phyloP scores from a whole-genome alignment of 352 stramenopile species.

The Pythium apleroticum region DNA sequence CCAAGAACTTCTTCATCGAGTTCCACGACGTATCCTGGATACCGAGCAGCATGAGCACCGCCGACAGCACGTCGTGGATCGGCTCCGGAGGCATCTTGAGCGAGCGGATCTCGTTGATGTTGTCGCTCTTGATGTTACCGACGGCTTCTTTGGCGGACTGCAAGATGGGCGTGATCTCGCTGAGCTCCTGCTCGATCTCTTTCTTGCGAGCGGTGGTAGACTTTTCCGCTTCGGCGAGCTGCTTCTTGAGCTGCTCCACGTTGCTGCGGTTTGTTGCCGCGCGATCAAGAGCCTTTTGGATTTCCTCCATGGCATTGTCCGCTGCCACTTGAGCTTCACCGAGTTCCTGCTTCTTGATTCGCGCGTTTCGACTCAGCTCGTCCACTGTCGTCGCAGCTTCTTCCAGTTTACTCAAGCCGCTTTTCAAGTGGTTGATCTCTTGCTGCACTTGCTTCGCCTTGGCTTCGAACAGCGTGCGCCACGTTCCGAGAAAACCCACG shows the following conservation, averaged over 20 bases:
- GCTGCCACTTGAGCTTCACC: constrained; percentile 83
- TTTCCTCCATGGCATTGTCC: constrained; percentile 95
- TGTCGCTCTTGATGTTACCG: constrained; percentile 94
- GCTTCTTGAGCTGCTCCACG: constrained; percentile 90
- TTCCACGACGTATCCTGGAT: constrained; percentile 96
- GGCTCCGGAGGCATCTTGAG: constrained; percentile 95
- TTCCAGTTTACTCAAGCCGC: constrained; percentile 89
- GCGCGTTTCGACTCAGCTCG: constrained; percentile 85
- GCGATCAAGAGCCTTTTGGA: constrained; percentile 91
- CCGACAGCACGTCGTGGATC: constrained; percentile 94
- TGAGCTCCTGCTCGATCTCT: constrained; percentile 93
- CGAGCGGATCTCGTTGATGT: constrained; percentile 95
- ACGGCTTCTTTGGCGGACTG: constrained; percentile 91
- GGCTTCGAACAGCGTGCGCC: constrained; percentile 68
- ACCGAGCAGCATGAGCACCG: constrained; percentile 94
- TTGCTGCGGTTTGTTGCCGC: constrained; percentile 89
- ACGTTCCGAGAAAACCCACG: constrained; percentile 83
- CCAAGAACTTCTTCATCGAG: constrained; percentile 97
- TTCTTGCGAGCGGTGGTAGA: constrained; percentile 88
- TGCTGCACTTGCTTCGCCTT: constrained; percentile 83
- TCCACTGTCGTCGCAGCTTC: constrained; percentile 91
- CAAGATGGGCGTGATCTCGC: constrained; percentile 90
- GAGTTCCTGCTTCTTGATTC: constrained; percentile 90
- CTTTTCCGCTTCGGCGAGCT: constrained; percentile 88
- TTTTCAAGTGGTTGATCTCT: constrained; percentile 89